Conservation (phyloP, 192 early-diverging fungal genomes). For the Phycomyces blakesleeanus region DNA sequence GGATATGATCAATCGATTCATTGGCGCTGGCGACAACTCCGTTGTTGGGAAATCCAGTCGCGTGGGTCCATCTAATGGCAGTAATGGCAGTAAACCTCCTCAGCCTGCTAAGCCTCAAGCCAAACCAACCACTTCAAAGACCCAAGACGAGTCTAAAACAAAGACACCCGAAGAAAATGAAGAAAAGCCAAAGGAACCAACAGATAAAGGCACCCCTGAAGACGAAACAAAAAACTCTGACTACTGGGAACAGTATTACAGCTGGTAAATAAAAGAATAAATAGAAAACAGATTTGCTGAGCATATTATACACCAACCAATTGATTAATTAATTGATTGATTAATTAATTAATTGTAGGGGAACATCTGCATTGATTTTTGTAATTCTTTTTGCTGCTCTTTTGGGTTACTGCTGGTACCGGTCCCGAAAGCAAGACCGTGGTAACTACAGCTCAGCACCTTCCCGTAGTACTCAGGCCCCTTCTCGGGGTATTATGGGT, state of each 20-base stretch:
- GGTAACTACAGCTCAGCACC: background rate
- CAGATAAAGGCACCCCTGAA: too few species aligned
- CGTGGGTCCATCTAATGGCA: slow-evolving; percentile 12
- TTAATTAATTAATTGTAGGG: slow-evolving; percentile 3
- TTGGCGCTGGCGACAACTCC: slow-evolving; percentile 42
- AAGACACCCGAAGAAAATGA: slow-evolving; percentile 11
- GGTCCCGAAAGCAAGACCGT: background rate
- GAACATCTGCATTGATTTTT: slow-evolving; percentile 19
- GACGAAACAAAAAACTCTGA: background rate
- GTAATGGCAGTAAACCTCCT: background rate
- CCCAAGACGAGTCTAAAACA: slow-evolving; percentile 2
- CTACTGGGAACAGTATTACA: slow-evolving; percentile 21
- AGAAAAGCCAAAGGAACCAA: background rate
- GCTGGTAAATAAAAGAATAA: background rate
- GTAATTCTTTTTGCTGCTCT: slow-evolving; percentile 14
- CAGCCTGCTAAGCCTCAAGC: background rate
- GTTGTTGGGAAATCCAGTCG: slow-evolving; percentile 18
- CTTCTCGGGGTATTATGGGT: background rate
- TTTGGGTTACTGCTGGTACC: slow-evolving; percentile 26
- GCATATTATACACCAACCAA: too few species aligned
- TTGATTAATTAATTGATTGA: too few species aligned
- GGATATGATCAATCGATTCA: slow-evolving; percentile 89
- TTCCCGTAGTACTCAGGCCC: background rate
- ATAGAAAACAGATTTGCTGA: too few species aligned
- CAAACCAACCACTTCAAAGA: background rate